Conservation (phyloP, 768 basidiomycete genomes). For the Termitomyces sp. region DNA sequence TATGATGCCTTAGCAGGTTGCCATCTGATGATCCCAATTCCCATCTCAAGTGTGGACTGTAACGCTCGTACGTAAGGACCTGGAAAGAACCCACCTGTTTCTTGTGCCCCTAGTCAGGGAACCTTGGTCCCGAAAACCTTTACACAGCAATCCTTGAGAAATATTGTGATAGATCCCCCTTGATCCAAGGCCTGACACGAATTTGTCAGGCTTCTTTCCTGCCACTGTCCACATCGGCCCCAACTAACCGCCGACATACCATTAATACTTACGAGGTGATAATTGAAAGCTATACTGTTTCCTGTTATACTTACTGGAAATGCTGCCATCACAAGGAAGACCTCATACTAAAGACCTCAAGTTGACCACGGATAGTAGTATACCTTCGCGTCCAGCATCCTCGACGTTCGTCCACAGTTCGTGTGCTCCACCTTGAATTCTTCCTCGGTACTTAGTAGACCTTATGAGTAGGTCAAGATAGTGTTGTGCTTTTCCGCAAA, state of each 20-base stretch:
- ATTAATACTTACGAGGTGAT: constrained; percentile 18
- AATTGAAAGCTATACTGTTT: constrained; percentile 11
- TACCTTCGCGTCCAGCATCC: constrained; percentile 17
- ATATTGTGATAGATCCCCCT: constrained; percentile 14
- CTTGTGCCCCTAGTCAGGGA: constrained; percentile 4
- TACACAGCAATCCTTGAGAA: constrained; percentile 6
- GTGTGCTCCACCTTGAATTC: constrained; percentile 4
- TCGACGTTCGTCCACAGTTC: constrained; percentile 18
- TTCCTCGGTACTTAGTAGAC: constrained; percentile 4
- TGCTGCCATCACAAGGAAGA: constrained; percentile 30
- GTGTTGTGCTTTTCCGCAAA: constrained; percentile 1
- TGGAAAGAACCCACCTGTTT: background rate
- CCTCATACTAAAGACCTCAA: constrained; percentile 23
- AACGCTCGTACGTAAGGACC: background rate
- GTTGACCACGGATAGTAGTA: constrained; percentile 17
- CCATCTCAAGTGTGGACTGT: background rate
- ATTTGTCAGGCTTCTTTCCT: constrained; percentile 13
- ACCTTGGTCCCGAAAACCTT: background rate
- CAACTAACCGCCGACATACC: constrained; percentile 21
- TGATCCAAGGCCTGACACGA: constrained; percentile 12
- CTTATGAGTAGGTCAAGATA: constrained; percentile 9
- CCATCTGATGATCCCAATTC: background rate
- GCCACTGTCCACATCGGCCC: constrained; percentile 23
- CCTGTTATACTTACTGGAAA: constrained; percentile 20
- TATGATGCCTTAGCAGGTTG: background rate